phyloP scores from a whole-genome alignment of 495 filamentous ascomycete genomes.

The Aspergillus sclerotiicarbonarius region DNA sequence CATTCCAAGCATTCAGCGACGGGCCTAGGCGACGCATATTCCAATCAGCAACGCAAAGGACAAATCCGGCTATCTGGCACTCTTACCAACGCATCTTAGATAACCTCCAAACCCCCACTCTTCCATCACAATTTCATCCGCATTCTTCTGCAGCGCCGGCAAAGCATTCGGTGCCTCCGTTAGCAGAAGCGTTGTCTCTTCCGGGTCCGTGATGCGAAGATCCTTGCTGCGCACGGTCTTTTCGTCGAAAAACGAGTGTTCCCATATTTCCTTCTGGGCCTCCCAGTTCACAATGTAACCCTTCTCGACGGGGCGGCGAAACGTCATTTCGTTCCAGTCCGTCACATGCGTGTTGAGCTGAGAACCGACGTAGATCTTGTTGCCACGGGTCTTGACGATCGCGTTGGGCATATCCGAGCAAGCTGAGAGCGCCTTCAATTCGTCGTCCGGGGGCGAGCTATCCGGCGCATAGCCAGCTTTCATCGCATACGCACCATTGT shows the following conservation, averaged over 20 bases:
- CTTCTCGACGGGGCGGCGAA: slow-evolving; percentile 90
- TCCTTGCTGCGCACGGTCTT: slow-evolving; percentile 54
- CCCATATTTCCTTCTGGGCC: slow-evolving; percentile 93
- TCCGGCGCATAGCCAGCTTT: slow-evolving; percentile 80
- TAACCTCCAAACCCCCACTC: slow-evolving; percentile 94
- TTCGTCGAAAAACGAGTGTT: slow-evolving; percentile 79
- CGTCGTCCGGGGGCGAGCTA: slow-evolving; percentile 37
- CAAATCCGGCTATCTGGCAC: not conserved
- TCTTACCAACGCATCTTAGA: slow-evolving; percentile 61
- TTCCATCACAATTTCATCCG: slow-evolving; percentile 96
- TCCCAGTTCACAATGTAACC: slow-evolving; percentile 98
- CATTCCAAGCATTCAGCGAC: slow-evolving; percentile 80
- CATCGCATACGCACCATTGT: slow-evolving; percentile 91
- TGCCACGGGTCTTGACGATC: slow-evolving; percentile 78
- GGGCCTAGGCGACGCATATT: slow-evolving; percentile 46
- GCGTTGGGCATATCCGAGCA: slow-evolving; percentile 83
- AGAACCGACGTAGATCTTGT: slow-evolving; percentile 72
- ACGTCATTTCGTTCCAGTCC: slow-evolving; percentile 86
- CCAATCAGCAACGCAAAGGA: slow-evolving; percentile 3
- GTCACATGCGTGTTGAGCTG: slow-evolving; percentile 71
- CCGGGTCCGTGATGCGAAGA: slow-evolving; percentile 48
- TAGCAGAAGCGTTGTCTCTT: slow-evolving; percentile 76
- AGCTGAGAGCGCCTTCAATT: slow-evolving; percentile 32
- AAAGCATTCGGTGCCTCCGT: slow-evolving; percentile 91
- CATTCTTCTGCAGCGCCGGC: slow-evolving; percentile 75